phyloP scores from a whole-genome alignment of 2,329 filamentous ascomycete species.

The Colletotrichum tabaci region DNA sequence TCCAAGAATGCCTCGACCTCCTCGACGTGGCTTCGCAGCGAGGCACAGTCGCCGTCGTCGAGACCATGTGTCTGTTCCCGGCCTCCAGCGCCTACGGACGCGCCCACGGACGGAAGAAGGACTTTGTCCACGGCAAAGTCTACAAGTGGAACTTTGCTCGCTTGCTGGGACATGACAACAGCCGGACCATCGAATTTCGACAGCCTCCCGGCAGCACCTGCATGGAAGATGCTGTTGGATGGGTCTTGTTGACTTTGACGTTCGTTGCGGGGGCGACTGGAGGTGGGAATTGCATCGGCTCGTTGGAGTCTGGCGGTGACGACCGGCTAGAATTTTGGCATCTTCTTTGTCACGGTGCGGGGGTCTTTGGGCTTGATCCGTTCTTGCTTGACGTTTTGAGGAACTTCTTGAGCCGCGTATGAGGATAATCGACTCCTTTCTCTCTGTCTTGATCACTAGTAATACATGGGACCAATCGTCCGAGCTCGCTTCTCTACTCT shows the following conservation, averaged over 20 bases:
- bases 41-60: conserved; percentile 44
- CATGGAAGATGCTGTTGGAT: conserved; percentile 50
- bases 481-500: background rate
- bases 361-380: conserved; percentile 33
- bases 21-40: conserved; percentile 45
- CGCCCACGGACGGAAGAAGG: conserved; percentile 49
- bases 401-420: conserved; percentile 14
- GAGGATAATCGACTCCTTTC: background rate
- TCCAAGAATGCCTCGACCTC: conserved; percentile 46
- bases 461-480: background rate
- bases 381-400: conserved; percentile 32
- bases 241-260: conserved; percentile 51
- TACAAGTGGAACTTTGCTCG: conserved; percentile 58
- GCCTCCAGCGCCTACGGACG: conserved; percentile 50
- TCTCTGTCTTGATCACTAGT: background rate
- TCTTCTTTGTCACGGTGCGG: conserved; percentile 34
- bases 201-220: conserved; percentile 52
- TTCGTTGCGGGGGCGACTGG: conserved; percentile 52
- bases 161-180: conserved; percentile 43
- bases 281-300: conserved; percentile 32
- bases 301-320: conserved; percentile 22
- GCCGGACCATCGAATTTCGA: conserved; percentile 55
- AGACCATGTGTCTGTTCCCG: conserved; percentile 52
- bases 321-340: conserved; percentile 35
- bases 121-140: conserved; percentile 56